Base-by-base conservation (phyloP, 768 basidiomycete species). In the Naematelia encephala region DNA sequence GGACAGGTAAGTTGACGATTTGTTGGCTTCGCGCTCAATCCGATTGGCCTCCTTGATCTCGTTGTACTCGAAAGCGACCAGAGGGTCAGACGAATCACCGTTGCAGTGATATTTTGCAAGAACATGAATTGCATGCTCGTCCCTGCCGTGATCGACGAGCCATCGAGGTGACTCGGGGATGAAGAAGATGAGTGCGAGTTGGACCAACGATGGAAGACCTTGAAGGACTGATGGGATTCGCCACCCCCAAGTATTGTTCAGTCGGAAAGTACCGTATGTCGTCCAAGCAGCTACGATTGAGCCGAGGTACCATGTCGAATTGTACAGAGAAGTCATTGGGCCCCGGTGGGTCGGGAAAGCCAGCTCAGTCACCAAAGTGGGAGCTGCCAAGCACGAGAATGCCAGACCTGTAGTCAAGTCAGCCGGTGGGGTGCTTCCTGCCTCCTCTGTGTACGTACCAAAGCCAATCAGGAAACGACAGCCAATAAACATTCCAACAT, bases 301-400 rank as follows among this genome's bases (percentile, higher is more conserved):
- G 10, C 88, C 88, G 30, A 86, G 67, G 73, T 89, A 89, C 88
- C 88, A 89, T 50, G 81, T 82, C 0, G 85, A 81, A 76, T 89
- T 89, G 62, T 70, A 70, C 30, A 66, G 56, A 4, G 62, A 56
- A 13, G 88, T 91, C 59, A 92, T 77, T 29, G 85, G 85, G 13
- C 85, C 87, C 65, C 90, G 89, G 77, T 92, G 87, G 11, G 83
- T 80, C 14, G 90, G 90, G 75, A 91, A 91, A 0, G 90, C 82
- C n/a, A 91, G 78, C 78, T 92, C 90, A 50, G 89, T 87, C 55
- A 91, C 85, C 79, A 91, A 78, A 81, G 91, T 83, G 11, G 90
- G 89, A 4, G 90, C 88, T 48, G 88, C 85, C 65, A 84, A 86
- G 27, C 84, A 84, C 81, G 73, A 57, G 56, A 87, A 84, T 0